Percentiles rank a stretch among this genome's conserved stretches.
phyloP scores from a whole-genome alignment of 441 rosid genomes.

The Capsella rubella region DNA sequence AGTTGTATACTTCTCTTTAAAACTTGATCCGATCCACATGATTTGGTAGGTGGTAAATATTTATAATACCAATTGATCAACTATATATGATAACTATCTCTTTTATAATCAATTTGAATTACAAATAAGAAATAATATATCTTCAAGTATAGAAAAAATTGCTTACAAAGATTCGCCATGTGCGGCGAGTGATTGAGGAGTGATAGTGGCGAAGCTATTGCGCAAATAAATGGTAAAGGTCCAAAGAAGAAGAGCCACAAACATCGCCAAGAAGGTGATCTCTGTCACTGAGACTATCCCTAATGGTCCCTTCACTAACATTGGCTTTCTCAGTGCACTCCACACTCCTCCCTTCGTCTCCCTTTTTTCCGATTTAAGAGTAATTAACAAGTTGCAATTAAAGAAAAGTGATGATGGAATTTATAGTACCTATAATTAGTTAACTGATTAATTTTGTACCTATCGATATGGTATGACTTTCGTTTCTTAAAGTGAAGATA shows the following conservation, averaged over 20 bases:
- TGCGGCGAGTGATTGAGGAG: constrained; percentile 37
- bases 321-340: constrained; percentile 45
- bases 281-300: constrained; percentile 69
- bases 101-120: neutral
- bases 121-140: neutral
- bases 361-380: neutral
- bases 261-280: constrained; percentile 56
- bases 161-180: constrained; percentile 51
- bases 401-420: neutral
- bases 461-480: constrained; percentile 9
- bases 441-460: neutral
- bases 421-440: neutral
- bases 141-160: neutral
- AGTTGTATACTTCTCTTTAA: neutral
- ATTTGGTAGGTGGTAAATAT: neutral
- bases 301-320: constrained; percentile 64
- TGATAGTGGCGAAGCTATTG: constrained; percentile 46
- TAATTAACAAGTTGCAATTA: neutral
- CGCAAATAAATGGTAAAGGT: constrained; percentile 46
- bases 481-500: constrained; percentile 52
- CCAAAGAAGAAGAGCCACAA: constrained; percentile 64
- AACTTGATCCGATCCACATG: neutral
- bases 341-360: constrained; percentile 28
- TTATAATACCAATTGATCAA: neutral
- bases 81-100: neutral